These are phyloP conservation scores for Populus tomentosa DNA, from an alignment of 441 rosid species.

Conservation along the genomic window DNA sequence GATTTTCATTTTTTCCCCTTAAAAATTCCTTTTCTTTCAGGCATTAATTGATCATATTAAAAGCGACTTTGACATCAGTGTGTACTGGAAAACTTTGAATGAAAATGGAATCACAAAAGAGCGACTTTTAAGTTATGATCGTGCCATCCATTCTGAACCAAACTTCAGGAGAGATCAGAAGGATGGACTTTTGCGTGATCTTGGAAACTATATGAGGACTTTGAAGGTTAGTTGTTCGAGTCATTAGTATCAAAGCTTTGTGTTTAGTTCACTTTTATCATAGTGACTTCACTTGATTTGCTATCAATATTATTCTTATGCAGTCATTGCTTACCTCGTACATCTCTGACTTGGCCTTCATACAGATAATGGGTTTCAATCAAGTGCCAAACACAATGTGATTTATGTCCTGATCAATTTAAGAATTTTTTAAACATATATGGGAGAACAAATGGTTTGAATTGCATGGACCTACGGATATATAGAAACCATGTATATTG, in stretches of 20 bases:
- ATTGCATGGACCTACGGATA: not conserved
- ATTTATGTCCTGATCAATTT: not conserved
- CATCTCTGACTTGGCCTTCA: not conserved
- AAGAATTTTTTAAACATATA: not conserved
- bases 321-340: not conserved
- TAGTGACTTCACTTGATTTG: not conserved
- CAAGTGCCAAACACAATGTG: not conserved
- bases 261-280: not conserved
- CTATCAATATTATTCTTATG: constrained; percentile 4
- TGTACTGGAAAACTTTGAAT: constrained; percentile 96
- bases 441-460: not conserved
- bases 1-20: constrained; percentile 11
- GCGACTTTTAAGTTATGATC: constrained; percentile 95
- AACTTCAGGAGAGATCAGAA: constrained; percentile 73
- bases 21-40: constrained; percentile 41
- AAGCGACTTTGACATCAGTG: constrained; percentile 73
- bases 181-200: constrained; percentile 87
- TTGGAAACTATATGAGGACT: constrained; percentile 93
- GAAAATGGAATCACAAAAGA: constrained; percentile 93
- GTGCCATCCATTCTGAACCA: constrained; percentile 91
- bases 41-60: constrained; percentile 80
- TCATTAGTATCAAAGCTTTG: constrained; percentile 7
- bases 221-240: constrained; percentile 63
- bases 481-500: not conserved
- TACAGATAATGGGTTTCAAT: constrained; percentile 1